phyloP scores from a whole-genome alignment of 2,329 filamentous ascomycete species.

The Myriosclerotinia duriaeana region DNA sequence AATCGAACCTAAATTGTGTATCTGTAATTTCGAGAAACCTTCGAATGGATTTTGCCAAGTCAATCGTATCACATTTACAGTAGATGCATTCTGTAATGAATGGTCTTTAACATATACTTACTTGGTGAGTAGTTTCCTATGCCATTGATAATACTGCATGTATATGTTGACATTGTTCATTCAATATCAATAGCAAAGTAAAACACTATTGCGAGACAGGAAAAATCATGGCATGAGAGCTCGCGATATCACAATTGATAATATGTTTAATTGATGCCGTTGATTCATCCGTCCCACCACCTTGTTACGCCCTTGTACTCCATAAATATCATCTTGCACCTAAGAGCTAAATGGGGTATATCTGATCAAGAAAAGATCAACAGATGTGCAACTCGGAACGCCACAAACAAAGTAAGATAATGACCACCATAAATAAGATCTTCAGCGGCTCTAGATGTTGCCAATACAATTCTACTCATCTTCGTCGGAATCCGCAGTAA shows the following conservation, averaged over 20 bases:
- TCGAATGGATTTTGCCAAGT: too few relatives aligned
- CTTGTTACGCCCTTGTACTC: not conserved
- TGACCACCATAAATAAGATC: not conserved
- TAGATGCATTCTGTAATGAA: too few relatives aligned
- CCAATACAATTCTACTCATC: not conserved
- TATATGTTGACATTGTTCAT: too few relatives aligned
- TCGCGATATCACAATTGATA: not conserved
- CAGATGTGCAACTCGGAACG: not conserved
- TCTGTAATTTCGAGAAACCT: too few relatives aligned
- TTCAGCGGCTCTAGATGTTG: not conserved
- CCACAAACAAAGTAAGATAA: not conserved
- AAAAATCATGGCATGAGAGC: not conserved
- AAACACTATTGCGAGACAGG: too few relatives aligned
- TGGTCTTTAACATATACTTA: too few relatives aligned
- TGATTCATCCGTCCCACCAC: not conserved
- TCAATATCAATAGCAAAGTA: too few relatives aligned
- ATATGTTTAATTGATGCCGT: not conserved
- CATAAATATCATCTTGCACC: not conserved
- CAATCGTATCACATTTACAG: too few relatives aligned
- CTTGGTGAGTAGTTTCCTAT: too few relatives aligned
- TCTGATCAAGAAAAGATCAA: not conserved
- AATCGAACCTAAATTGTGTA: too few relatives aligned
- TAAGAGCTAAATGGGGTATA: not conserved
- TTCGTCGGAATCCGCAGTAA: slow-evolving; percentile 11
- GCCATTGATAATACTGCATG: too few relatives aligned